Evolutionary conservation across 2,329 filamentous ascomycete species (phyloP).

Genomic region (Elsinoe necatrix): DNA sequence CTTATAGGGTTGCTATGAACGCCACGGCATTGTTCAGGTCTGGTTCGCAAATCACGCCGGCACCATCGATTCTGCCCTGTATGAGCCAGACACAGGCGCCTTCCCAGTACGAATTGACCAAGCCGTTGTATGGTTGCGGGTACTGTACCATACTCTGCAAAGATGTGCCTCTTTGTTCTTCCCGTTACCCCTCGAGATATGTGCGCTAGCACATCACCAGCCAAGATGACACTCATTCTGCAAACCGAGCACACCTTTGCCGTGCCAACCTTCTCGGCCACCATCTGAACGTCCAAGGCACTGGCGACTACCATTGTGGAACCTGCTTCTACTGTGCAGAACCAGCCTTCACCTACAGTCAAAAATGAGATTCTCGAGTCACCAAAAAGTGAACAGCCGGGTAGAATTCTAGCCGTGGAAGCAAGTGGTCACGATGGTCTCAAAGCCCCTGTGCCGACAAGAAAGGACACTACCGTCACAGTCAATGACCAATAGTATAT

Average conservation of each 20-base stretch:
- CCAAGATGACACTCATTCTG: slow-evolving; percentile 22
- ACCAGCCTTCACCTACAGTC: neutral
- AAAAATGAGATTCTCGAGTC: neutral
- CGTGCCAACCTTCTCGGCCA: slow-evolving; percentile 16
- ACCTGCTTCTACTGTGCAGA: slow-evolving; percentile 17
- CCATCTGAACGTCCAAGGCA: neutral
- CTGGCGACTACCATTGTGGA: slow-evolving; percentile 17
- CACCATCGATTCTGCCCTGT: slow-evolving; percentile 23
- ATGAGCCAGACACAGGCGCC: slow-evolving; percentile 20
- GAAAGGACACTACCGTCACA: slow-evolving; percentile 16
- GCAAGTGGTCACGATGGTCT: neutral
- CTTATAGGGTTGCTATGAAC: slow-evolving; percentile 14
- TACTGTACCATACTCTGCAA: slow-evolving; percentile 27
- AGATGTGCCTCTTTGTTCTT: slow-evolving; percentile 27
- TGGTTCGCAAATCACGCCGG: slow-evolving; percentile 18
- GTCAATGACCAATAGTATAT: slow-evolving; percentile 18
- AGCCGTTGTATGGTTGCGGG: slow-evolving; percentile 24
- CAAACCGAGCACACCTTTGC: slow-evolving; percentile 15
- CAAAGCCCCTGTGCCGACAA: slow-evolving; percentile 11
- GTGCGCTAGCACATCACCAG: slow-evolving; percentile 24
- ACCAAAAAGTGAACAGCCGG: slow-evolving; percentile 5
- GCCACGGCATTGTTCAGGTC: slow-evolving; percentile 9
- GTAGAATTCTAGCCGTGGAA: neutral
- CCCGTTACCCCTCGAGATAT: slow-evolving; percentile 24
- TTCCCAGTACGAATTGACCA: slow-evolving; percentile 15